Percentiles rank a stretch among this genome's conserved stretches.
These are phyloP conservation scores for Amanita rimosa DNA, from an alignment of 768 basidiomycete species.

Conservation along the genomic window DNA sequence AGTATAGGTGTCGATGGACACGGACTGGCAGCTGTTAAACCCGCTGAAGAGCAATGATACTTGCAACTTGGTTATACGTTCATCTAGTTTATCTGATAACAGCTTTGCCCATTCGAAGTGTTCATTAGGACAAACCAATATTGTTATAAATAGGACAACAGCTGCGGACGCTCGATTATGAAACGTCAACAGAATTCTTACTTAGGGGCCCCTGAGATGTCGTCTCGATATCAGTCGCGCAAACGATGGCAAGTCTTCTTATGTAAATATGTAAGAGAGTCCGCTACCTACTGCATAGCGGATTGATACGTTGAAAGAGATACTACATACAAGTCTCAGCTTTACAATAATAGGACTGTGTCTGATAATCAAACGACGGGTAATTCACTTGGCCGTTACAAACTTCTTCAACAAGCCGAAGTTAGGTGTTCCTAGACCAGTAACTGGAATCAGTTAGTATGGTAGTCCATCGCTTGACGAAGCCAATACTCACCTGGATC, in stretches of 20 bases:
- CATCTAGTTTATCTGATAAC: too few species aligned
- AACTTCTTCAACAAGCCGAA: slow-evolving; percentile 34
- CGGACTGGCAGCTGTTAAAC: too few species aligned
- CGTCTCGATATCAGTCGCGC: slow-evolving; percentile 21
- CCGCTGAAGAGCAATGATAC: too few species aligned
- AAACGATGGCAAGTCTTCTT: slow-evolving; percentile 27
- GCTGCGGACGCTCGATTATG: slow-evolving; percentile 8
- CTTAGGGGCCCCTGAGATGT: slow-evolving; percentile 8
- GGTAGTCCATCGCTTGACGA: neutral
- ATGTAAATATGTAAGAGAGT: neutral
- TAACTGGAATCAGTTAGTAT: slow-evolving; percentile 20
- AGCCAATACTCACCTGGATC: slow-evolving; percentile 35
- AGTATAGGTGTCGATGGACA: too few species aligned
- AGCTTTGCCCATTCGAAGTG: too few species aligned
- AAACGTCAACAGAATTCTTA: slow-evolving; percentile 1
- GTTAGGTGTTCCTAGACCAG: slow-evolving; percentile 44
- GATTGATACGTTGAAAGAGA: too few species aligned
- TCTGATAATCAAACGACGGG: too few species aligned
- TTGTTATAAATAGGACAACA: slow-evolving; percentile 24
- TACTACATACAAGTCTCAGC: too few species aligned
- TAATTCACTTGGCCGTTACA: slow-evolving; percentile 7
- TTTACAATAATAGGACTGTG: slow-evolving; percentile 42
- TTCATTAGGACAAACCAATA: neutral
- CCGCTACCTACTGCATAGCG: slow-evolving; percentile 15
- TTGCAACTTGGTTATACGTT: too few species aligned